Evolutionary conservation across 305 asterid species (phyloP), one percentile per base, ranked within the genome.

Genomic region (Solanum hybrid): DNA sequence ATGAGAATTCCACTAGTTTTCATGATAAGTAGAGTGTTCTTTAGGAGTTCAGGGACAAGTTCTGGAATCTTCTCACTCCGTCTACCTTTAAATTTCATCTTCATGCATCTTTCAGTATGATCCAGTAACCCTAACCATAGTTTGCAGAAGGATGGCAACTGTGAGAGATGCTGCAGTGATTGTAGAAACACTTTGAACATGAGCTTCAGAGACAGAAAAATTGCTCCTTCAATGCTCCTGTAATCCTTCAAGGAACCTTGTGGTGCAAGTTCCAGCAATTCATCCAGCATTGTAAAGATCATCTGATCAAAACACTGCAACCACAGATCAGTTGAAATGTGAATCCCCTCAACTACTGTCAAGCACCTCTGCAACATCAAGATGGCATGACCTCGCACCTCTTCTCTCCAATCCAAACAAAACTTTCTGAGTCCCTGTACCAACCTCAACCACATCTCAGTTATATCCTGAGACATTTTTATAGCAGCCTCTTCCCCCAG

Each of bases 391-490:
- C 94, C 95, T 67, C 99, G 92, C 79, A 96, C 98, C 91, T 94
- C 99, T 92, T 97, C 99, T 90, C 99, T 93, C 74, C 89, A 93
- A 91, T 97, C 99, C 22, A 93, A 73, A 67, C 99, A 96, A 16
- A 96, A 96, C 91, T 95, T 96, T 83, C 97, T 93, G 64, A 97
- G 91, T 51, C 97, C 98, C 90, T 96, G 99, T 5, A 96, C 93
- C 89, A 96, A 94, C 93, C 99, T 94, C 95, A 96, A 90, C 99
- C 99, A 97, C 99, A 97, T 97, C 90, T 97, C 98, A 33, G 94
- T 92, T 89, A 97, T 95, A 91, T 96, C 99, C 92, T 94, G 94
- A 57, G 96, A 94, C 95, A 97, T 92, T 91, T 96, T 95, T 36
- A 87, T 37, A 28, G 94, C 94, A 78, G 95, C 97, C 90, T 95